Conservation (phyloP, 257 asterid genomes). For the Solanum peruvianum region DNA sequence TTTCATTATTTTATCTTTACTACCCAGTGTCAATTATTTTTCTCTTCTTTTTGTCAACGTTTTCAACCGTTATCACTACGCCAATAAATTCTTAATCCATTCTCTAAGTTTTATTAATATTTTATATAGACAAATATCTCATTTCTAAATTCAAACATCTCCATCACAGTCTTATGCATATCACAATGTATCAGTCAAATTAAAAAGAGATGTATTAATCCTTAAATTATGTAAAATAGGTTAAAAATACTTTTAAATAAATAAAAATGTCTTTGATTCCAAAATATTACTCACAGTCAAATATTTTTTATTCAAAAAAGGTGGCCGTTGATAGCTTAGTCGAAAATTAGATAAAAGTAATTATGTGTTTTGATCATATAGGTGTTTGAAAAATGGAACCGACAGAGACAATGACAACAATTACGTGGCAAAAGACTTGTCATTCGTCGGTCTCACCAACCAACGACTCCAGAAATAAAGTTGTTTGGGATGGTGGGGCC, state of each 20-base stretch:
- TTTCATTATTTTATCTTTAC: not conserved
- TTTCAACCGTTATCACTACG: not conserved
- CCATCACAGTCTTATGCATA: too few relatives aligned
- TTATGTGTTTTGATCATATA: not conserved
- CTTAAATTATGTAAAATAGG: not conserved
- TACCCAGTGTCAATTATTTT: not conserved
- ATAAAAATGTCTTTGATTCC: too few relatives aligned
- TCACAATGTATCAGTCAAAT: too few relatives aligned
- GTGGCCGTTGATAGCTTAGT: not conserved
- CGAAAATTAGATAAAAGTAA: not conserved
- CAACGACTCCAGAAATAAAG: not conserved
- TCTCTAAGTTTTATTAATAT: not conserved
- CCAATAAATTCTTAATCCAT: not conserved
- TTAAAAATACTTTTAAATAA: too few relatives aligned
- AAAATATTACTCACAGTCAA: too few relatives aligned
- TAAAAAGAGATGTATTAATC: too few relatives aligned
- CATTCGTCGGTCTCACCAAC: constrained; percentile 6
- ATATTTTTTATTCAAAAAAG: too few relatives aligned
- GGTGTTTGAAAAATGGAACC: not conserved
- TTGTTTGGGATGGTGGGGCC: not conserved
- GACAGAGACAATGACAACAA: not conserved
- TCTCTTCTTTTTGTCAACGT: not conserved
- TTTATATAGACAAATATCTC: not conserved
- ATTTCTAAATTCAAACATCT: not conserved
- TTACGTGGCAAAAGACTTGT: not conserved